phyloP scores from a whole-genome alignment of 805 yeast genomes.

The Candida germanica region DNA sequence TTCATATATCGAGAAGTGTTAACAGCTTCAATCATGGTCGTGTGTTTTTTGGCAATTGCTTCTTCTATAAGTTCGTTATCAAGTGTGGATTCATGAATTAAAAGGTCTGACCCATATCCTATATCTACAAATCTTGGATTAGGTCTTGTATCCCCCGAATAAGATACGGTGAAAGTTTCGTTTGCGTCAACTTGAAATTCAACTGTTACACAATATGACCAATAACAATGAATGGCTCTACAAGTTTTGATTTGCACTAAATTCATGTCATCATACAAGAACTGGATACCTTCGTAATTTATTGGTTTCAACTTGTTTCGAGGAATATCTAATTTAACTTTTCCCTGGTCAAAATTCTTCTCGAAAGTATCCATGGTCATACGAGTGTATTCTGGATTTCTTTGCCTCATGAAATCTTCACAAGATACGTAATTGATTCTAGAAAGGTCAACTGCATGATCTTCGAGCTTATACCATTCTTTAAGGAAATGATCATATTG shows the following conservation, averaged over 20 bases:
- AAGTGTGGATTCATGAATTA: conserved; percentile 92
- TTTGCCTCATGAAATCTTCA: conserved; percentile 48
- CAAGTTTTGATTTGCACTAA: conserved; percentile 54
- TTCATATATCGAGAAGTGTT: conserved; percentile 67
- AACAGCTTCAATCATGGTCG: conserved; percentile 87
- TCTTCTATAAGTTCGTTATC: conserved; percentile 76
- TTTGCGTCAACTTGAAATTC: conserved; percentile 44
- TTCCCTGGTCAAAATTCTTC: conserved; percentile 24
- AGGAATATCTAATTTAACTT: conserved; percentile 13
- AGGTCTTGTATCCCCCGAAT: conserved; percentile 96
- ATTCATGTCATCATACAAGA: conserved; percentile 41
- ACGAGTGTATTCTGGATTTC: conserved; percentile 29
- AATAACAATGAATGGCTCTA: conserved; percentile 79
- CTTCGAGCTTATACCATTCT: conserved; percentile 64
- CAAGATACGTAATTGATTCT: conserved; percentile 55
- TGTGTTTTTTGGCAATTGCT: conserved; percentile 78
- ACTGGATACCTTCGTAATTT: conserved; percentile 23
- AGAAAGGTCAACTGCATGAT: conserved; percentile 27
- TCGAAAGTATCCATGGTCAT: conserved; percentile 31
- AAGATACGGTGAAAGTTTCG: conserved; percentile 64
- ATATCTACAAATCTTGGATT: conserved; percentile 58
- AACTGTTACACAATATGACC: conserved; percentile 66
- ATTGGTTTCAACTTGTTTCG: conserved; percentile 24
- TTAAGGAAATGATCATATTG: conserved; percentile 61
- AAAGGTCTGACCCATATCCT: conserved; percentile 65